These are phyloP conservation scores for Carex littledalei DNA, from an alignment of 176 grass and related monocot species.

Conservation along the genomic window DNA sequence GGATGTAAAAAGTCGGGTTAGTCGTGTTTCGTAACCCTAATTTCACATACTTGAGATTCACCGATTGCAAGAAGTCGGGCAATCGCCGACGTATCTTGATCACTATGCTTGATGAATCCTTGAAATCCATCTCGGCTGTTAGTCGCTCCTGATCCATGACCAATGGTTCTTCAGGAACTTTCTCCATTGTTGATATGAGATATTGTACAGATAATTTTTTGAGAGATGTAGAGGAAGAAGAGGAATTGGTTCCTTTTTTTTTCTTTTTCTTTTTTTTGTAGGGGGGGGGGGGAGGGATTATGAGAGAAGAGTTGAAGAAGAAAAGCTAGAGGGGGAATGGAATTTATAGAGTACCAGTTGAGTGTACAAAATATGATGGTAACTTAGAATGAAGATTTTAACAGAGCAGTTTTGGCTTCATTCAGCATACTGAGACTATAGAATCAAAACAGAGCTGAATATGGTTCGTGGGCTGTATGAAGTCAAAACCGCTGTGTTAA, in stretches of 20 bases:
- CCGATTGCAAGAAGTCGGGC: slow-evolving; percentile 59
- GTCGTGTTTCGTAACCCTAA: slow-evolving; percentile 37
- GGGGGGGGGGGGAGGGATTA: background rate
- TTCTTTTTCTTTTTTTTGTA: background rate
- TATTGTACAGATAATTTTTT: background rate
- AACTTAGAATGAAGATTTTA: no score
- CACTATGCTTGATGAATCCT: slow-evolving; percentile 34
- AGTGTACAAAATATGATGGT: background rate
- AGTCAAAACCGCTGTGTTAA: no score
- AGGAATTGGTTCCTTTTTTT: background rate
- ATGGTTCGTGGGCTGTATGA: no score
- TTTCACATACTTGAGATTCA: slow-evolving; percentile 73
- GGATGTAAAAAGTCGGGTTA: slow-evolving; percentile 17
- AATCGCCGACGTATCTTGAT: slow-evolving; percentile 62
- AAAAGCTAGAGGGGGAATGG: background rate
- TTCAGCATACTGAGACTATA: no score
- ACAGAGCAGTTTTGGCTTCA: no score
- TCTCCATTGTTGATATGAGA: background rate
- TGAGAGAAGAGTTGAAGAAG: background rate
- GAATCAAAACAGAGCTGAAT: no score
- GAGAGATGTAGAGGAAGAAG: background rate
- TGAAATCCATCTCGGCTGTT: slow-evolving; percentile 52
- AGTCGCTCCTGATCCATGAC: slow-evolving; percentile 59
- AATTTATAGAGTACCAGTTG: background rate
- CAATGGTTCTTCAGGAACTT: slow-evolving; percentile 16